Base-by-base conservation (phyloP, 352 stramenopile species). In the Pythium utonaiense region DNA sequence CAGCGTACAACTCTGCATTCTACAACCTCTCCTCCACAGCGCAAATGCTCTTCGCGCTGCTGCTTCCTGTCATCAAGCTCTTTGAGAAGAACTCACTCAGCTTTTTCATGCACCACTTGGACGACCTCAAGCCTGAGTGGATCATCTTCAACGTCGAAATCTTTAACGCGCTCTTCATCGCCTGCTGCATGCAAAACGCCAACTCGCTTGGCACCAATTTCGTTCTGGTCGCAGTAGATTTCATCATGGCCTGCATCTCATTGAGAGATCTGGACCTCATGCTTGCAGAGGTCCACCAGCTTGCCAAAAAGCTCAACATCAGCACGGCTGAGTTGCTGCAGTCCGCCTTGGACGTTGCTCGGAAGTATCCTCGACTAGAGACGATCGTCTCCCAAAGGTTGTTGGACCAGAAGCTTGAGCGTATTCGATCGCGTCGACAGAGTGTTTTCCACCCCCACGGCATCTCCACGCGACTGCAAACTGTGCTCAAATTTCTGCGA, bases 131-230 rank as follows among this genome's bases (percentile, higher is more conserved):
- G 19, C 65, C 74, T 6, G 60, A 82, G 59, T 45, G 57, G 1
- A 66, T 79, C 1, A 72, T 74, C 22, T 76, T 82, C 41, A 75
- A 76, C 19, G 66, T 74, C 3, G 66, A 82, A 22, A 52, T 82
- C 41, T 82, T 79, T 44, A 67, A 79, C 54, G 63, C 71, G 24
- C 49, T 82, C 0, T 82, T 68, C 24, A 55, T 77, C 0, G 64
- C 73, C 0, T 62, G 47, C 17, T 69, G 67, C 19, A 66, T 82
- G 45, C 65, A 79, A 47, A 71, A 47, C 10, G 59, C 69, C 9
- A 33, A 50, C 10, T 76, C 62, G 0, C 62, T 66, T 38, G n/a
- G 17, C 10, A 69, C 71, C 1, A 72, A 49, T 0, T 36, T 58
- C 8, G 34, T 57, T 0, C 49, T 82, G 10, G 66, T 73, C 24